phyloP scores from a whole-genome alignment of 257 asterid genomes.

The Nicotiana otophora region DNA sequence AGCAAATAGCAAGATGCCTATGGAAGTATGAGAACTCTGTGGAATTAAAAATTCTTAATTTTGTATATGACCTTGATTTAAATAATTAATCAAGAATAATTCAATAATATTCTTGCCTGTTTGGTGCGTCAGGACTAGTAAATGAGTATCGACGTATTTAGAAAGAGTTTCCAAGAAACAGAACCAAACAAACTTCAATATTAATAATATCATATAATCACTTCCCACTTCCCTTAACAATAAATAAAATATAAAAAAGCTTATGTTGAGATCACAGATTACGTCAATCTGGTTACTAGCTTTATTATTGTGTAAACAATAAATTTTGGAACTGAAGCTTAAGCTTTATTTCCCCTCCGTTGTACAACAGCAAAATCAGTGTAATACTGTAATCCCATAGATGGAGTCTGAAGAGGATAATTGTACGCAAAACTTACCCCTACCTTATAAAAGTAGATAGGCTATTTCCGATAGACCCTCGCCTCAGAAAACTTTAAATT shows the following conservation, averaged over 20 bases:
- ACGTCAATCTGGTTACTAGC: background rate
- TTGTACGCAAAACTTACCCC: too few relatives aligned
- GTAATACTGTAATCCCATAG: too few relatives aligned
- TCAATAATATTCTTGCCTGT: background rate
- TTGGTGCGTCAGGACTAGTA: background rate
- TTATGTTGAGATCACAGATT: background rate
- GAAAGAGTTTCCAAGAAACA: background rate
- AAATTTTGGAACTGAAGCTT: too few relatives aligned
- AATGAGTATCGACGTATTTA: background rate
- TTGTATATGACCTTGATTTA: background rate
- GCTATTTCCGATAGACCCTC: too few relatives aligned
- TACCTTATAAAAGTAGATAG: too few relatives aligned
- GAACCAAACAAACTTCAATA: background rate
- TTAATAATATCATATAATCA: background rate
- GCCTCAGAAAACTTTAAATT: too few relatives aligned
- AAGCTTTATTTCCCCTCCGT: too few relatives aligned
- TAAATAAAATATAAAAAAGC: background rate
- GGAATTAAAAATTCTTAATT: background rate
- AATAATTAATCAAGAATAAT: background rate
- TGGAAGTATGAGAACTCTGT: background rate
- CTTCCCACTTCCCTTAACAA: background rate
- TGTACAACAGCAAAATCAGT: too few relatives aligned
- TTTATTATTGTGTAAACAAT: too few relatives aligned
- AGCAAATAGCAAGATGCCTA: slow-evolving; percentile 5
- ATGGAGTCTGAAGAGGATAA: too few relatives aligned